phyloP scores from a whole-genome alignment of 1,284 basidiomycete species.

The Apiotrichum gracile region DNA sequence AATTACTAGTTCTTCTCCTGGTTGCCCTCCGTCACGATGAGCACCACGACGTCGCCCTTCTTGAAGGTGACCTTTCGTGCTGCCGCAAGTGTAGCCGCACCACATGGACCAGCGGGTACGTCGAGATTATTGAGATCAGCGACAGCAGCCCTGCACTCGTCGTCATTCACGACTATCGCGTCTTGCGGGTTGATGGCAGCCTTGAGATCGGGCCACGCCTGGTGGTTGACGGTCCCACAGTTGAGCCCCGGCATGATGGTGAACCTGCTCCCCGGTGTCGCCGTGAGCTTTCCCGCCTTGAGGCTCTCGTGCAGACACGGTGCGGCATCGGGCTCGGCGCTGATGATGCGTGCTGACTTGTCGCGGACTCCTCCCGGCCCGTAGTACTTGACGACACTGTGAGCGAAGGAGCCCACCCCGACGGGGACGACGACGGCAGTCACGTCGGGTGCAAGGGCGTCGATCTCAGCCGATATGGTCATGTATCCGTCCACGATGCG shows the following conservation, averaged over 20 bases:
- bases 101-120: constrained; percentile 12
- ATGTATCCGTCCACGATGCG: constrained; percentile 12
- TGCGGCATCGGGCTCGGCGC: constrained; percentile 13
- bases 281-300: background rate
- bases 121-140: background rate
- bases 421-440: constrained; percentile 15
- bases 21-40: constrained; percentile 15
- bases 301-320: constrained; percentile 11
- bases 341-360: constrained; percentile 2
- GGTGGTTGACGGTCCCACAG: constrained; percentile 10
- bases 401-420: constrained; percentile 15
- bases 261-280: background rate
- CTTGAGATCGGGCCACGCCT: constrained; percentile 13
- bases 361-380: background rate
- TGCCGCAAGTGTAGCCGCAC: constrained; percentile 12
- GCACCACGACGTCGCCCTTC: constrained; percentile 11
- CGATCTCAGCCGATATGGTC: constrained; percentile 7
- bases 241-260: constrained; percentile 16
- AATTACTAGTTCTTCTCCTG: background rate
- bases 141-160: constrained; percentile 1
- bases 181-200: constrained; percentile 3
- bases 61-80: constrained; percentile 5
- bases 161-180: constrained; percentile 12
- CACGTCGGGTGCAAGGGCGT: background rate
- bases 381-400: constrained; percentile 11